phyloP scores from a whole-genome alignment of 2,329 filamentous ascomycete genomes.

The Aspergillus neoniger region DNA sequence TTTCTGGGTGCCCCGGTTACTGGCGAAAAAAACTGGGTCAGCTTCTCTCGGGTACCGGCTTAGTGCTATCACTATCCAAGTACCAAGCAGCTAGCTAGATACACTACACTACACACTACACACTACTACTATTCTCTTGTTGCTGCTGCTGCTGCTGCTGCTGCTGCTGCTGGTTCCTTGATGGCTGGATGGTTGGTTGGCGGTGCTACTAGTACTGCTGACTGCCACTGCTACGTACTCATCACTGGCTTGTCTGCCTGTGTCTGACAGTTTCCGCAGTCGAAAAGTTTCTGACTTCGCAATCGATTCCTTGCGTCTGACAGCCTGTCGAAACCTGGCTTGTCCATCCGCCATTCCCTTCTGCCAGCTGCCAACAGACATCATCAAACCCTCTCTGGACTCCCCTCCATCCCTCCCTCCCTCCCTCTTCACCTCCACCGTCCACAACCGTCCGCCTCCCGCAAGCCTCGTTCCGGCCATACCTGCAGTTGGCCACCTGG shows the following conservation, averaged over 20 bases:
- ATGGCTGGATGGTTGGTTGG: neutral
- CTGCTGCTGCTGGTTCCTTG: neutral
- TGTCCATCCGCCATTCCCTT: constrained; percentile 1
- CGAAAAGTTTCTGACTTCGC: neutral
- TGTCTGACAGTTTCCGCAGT: neutral
- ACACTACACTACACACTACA: neutral
- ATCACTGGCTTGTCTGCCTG: too few relatives aligned
- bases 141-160: neutral
- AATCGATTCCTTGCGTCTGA: constrained; percentile 15
- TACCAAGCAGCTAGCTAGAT: neutral
- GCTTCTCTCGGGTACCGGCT: neutral
- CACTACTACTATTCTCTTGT: neutral
- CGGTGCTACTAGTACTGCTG: too few relatives aligned
- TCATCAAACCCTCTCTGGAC: too few relatives aligned
- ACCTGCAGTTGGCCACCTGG: constrained; percentile 1
- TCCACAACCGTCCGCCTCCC: constrained; percentile 6
- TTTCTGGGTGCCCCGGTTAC: constrained; percentile 2
- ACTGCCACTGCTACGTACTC: too few relatives aligned
- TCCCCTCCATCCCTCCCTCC: neutral
- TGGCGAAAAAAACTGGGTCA: neutral
- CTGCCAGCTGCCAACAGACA: constrained; percentile 1
- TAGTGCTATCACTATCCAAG: neutral
- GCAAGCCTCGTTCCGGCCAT: neutral
- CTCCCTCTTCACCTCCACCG: neutral
- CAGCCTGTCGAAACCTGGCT: constrained; percentile 1